Conservation (phyloP, 2,329 filamentous ascomycete species). For the Colletotrichum phormii region DNA sequence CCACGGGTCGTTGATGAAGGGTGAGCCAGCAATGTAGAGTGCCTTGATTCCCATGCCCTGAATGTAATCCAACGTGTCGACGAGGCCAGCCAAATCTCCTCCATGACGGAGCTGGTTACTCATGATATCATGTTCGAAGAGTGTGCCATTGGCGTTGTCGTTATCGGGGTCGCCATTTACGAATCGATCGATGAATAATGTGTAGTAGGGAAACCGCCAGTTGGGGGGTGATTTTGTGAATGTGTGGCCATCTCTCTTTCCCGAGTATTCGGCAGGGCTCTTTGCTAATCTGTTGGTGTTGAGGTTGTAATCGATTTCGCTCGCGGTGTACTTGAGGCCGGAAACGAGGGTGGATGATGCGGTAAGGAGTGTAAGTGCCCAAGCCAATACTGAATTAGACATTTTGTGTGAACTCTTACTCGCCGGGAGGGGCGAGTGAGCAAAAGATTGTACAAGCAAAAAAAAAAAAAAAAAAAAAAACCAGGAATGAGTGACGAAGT, state of each 20-base stretch:
- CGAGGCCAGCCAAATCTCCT: slow-evolving; percentile 67
- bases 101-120: slow-evolving; percentile 73
- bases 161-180: slow-evolving; percentile 74
- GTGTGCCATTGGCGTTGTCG: slow-evolving; percentile 70
- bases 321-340: slow-evolving; percentile 44
- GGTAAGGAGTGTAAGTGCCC: slow-evolving; percentile 36
- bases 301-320: slow-evolving; percentile 64
- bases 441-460: slow-evolving; percentile 25
- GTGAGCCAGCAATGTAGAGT: slow-evolving; percentile 72
- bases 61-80: slow-evolving; percentile 72
- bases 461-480: slow-evolving; percentile 27
- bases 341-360: slow-evolving; percentile 41
- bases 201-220: slow-evolving; percentile 76
- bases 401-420: slow-evolving; percentile 33
- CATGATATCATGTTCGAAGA: slow-evolving; percentile 70
- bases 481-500: slow-evolving; percentile 35
- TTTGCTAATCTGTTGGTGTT: slow-evolving; percentile 69
- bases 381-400: slow-evolving; percentile 37
- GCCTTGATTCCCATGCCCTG: slow-evolving; percentile 73
- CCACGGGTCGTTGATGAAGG: slow-evolving; percentile 75
- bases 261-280: slow-evolving; percentile 67
- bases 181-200: slow-evolving; percentile 72
- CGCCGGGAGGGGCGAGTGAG: slow-evolving; percentile 35
- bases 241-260: slow-evolving; percentile 63
- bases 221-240: slow-evolving; percentile 68